Evolutionary conservation across 345 rosid genomes (phyloP).

Genomic region (Psidium guajava): DNA sequence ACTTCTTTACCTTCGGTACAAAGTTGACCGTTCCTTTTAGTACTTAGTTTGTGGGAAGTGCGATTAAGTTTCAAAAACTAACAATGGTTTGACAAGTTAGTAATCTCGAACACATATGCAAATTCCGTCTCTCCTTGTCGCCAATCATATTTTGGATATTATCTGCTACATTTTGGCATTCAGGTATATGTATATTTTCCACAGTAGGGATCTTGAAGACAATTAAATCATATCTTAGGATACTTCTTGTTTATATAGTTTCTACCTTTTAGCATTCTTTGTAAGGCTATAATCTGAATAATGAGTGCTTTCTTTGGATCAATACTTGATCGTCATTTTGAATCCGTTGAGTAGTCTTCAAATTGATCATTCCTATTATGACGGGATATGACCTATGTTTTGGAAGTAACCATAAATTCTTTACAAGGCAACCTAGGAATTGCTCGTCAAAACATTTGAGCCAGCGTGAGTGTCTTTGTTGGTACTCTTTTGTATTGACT

Average conservation of each 20-base stretch:
- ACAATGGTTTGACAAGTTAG: neutral
- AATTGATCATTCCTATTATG: neutral
- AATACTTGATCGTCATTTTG: neutral
- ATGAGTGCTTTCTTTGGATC: neutral
- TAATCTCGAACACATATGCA: neutral
- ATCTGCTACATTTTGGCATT: neutral
- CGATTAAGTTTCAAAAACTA: neutral
- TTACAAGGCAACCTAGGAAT: neutral
- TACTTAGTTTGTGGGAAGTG: neutral
- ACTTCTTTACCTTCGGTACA: neutral
- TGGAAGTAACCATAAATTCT: neutral
- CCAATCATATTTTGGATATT: neutral
- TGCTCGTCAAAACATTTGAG: neutral
- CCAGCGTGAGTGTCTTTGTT: neutral
- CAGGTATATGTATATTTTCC: neutral
- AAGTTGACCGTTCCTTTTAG: neutral
- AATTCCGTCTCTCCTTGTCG: neutral
- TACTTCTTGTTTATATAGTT: neutral
- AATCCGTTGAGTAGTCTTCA: neutral
- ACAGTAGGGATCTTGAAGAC: neutral
- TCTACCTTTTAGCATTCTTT: neutral
- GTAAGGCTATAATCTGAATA: neutral
- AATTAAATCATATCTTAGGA: neutral
- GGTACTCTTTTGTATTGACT: neutral
- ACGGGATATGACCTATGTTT: neutral